Conservation (phyloP, 441 rosid species). For the Geranium incanum region DNA sequence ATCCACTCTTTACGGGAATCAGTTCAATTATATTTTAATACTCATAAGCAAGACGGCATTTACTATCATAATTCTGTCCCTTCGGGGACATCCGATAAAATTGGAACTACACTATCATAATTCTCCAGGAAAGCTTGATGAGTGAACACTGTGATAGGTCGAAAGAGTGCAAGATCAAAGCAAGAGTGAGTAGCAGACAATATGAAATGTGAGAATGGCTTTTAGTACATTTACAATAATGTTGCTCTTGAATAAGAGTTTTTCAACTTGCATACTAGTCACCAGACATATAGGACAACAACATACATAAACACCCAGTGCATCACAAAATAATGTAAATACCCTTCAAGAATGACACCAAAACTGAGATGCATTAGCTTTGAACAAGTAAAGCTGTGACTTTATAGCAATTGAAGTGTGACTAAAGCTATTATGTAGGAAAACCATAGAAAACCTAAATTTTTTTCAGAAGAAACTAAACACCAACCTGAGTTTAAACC, state of each 20-base stretch:
- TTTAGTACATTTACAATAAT: background rate
- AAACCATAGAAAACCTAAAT: background rate
- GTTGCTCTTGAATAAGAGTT: background rate
- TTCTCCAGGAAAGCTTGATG: background rate
- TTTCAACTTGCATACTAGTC: background rate
- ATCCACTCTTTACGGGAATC: background rate
- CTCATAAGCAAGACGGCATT: background rate
- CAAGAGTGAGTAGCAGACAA: background rate
- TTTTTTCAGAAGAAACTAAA: background rate
- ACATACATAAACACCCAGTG: background rate
- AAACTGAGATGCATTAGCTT: background rate
- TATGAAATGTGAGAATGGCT: background rate
- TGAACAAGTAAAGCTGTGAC: background rate
- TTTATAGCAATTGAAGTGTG: background rate
- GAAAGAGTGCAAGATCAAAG: background rate
- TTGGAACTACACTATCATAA: constrained; percentile 15
- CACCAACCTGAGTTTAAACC: constrained; percentile 71
- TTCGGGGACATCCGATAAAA: constrained; percentile 17
- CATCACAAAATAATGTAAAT: background rate
- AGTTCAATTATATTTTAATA: background rate
- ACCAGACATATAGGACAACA: background rate
- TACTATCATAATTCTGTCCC: background rate
- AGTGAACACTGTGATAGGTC: background rate
- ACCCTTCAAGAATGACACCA: background rate
- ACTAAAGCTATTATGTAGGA: background rate